phyloP scores from a whole-genome alignment of 805 yeast species.

The Ogataea nonfermentans region DNA sequence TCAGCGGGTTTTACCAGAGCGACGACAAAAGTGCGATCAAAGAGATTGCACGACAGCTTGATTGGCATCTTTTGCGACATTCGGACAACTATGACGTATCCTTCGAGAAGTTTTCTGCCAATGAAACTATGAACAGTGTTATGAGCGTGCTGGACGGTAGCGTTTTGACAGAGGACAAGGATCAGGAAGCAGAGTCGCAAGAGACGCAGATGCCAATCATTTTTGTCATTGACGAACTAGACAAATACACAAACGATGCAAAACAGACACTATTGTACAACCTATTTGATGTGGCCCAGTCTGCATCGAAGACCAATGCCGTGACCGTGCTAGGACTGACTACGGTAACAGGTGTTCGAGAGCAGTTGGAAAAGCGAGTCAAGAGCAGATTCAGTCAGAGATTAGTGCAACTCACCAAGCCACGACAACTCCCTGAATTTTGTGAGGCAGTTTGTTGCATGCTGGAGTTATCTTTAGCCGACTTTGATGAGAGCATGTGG shows the following conservation, averaged over 20 bases:
- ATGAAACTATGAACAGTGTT: slow-evolving; percentile 60
- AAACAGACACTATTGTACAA: slow-evolving; percentile 87
- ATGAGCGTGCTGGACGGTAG: slow-evolving; percentile 49
- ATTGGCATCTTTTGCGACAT: slow-evolving; percentile 33
- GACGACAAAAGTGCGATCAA: slow-evolving; percentile 80
- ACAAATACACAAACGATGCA: slow-evolving; percentile 64
- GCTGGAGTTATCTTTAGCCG: slow-evolving; percentile 19
- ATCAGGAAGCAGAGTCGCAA: slow-evolving; percentile 12
- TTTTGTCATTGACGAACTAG: slow-evolving; percentile 83
- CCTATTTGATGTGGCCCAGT: slow-evolving; percentile 81
- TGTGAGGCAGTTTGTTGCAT: slow-evolving; percentile 40
- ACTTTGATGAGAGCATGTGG: slow-evolving; percentile 16
- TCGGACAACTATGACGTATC: slow-evolving; percentile 11
- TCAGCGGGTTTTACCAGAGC: slow-evolving; percentile 69
- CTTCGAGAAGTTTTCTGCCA: slow-evolving; percentile 27
- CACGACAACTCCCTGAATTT: slow-evolving; percentile 48
- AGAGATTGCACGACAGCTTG: slow-evolving; percentile 83
- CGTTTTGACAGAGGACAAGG: slow-evolving; percentile 14
- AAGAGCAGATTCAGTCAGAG: slow-evolving; percentile 86
- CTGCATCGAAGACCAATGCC: slow-evolving; percentile 44
- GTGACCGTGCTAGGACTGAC: slow-evolving; percentile 81
- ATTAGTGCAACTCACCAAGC: slow-evolving; percentile 56
- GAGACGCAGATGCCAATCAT: slow-evolving; percentile 54
- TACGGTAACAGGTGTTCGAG: slow-evolving; percentile 71
- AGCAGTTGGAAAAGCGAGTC: slow-evolving; percentile 86